Evolutionary conservation across 805 yeast genomes (phyloP).

Genomic region (Pichia paraexigua): DNA sequence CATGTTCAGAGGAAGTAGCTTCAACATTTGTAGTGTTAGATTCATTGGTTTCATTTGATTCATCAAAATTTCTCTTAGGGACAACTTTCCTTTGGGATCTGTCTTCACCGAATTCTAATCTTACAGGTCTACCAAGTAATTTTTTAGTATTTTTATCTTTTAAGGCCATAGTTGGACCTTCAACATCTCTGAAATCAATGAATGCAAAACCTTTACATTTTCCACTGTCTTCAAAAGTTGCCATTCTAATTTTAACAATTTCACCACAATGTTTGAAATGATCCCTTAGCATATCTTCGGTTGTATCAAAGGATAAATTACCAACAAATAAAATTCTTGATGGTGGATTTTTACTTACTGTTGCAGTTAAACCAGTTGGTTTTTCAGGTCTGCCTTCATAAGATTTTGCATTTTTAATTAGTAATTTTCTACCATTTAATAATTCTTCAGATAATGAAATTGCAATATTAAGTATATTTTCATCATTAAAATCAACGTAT

Average conservation of each 20-base stretch:
- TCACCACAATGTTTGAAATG: constrained; percentile 92
- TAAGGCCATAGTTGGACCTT: constrained; percentile 77
- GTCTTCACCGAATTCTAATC: constrained; percentile 94
- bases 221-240: constrained; percentile 94
- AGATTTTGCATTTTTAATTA: constrained; percentile 74
- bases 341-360: constrained; percentile 70
- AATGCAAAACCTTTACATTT: constrained; percentile 97
- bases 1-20: neutral
- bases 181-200: constrained; percentile 73
- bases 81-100: constrained; percentile 44
- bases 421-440: constrained; percentile 75
- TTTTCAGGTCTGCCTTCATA: constrained; percentile 80
- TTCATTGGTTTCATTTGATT: neutral
- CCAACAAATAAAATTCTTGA: constrained; percentile 87
- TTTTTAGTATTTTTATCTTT: constrained; percentile 59
- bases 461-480: constrained; percentile 52
- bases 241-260: constrained; percentile 80
- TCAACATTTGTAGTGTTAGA: neutral
- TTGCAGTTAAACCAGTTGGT: constrained; percentile 10
- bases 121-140: constrained; percentile 63
- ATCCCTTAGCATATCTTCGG: constrained; percentile 64
- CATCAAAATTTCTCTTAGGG: constrained; percentile 9
- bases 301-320: constrained; percentile 85
- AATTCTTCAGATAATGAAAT: constrained; percentile 61
- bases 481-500: constrained; percentile 69